Percentiles rank a stretch among this genome's conserved stretches.
phyloP scores from a whole-genome alignment of 768 basidiomycete genomes.

The Mrakia frigida region DNA sequence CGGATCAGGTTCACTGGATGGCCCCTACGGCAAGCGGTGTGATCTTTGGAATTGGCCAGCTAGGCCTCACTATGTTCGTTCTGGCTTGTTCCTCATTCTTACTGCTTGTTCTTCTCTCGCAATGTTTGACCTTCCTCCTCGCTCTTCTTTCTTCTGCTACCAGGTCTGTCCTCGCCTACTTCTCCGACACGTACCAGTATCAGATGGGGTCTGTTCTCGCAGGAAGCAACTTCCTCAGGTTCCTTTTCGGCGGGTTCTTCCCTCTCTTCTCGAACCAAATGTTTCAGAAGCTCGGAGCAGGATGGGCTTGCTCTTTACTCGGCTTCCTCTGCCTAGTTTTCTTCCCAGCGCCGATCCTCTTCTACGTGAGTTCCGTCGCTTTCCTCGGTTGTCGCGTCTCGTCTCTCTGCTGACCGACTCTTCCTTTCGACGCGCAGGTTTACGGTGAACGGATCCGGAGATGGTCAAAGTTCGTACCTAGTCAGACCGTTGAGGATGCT shows the following conservation, averaged over 20 bases:
- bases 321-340: constrained; percentile 27
- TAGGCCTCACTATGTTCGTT: constrained; percentile 13
- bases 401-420: not conserved
- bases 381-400: not conserved
- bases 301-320: constrained; percentile 20
- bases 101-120: not conserved
- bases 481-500: not conserved
- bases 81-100: not conserved
- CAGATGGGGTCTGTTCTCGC: constrained; percentile 30
- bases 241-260: constrained; percentile 15
- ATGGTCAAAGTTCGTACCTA: constrained; percentile 9
- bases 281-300: constrained; percentile 25
- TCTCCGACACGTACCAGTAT: constrained; percentile 15
- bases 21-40: constrained; percentile 6
- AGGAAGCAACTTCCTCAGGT: constrained; percentile 25
- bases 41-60: constrained; percentile 12
- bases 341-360: constrained; percentile 26
- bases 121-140: not conserved
- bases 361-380: constrained; percentile 15
- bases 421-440: not conserved
- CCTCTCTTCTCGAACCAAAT: constrained; percentile 24
- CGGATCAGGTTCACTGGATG: constrained; percentile 27
- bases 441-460: constrained; percentile 24
- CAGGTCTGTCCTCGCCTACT: constrained; percentile 24
- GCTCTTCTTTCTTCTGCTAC: not conserved